phyloP scores from a whole-genome alignment of 2,329 filamentous ascomycete species.

The Calonectria pteridis region DNA sequence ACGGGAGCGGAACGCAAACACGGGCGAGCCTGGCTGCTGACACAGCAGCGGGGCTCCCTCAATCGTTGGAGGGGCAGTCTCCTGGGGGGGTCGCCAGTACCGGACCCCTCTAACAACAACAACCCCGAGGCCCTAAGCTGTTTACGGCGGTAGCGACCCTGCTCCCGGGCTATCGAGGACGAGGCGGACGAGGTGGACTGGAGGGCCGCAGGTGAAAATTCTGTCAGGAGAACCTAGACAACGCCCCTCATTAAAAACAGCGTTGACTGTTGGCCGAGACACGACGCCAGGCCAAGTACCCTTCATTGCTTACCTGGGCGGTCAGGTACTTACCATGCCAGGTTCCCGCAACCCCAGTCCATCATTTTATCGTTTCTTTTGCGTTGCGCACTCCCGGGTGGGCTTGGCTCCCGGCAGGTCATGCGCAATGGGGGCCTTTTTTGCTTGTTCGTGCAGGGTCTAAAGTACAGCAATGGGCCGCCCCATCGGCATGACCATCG shows the following conservation, averaged over 20 bases:
- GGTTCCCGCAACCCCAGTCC: slow-evolving; percentile 38
- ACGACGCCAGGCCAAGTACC: slow-evolving; percentile 35
- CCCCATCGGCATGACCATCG: slow-evolving; percentile 40
- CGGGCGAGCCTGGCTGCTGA: slow-evolving; percentile 32
- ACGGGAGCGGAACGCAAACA: slow-evolving; percentile 26
- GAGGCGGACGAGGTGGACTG: slow-evolving; percentile 33
- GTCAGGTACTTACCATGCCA: slow-evolving; percentile 30
- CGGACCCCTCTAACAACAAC: slow-evolving; percentile 26
- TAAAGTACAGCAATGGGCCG: slow-evolving; percentile 36
- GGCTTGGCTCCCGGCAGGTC: slow-evolving; percentile 21
- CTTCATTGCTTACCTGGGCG: slow-evolving; percentile 20
- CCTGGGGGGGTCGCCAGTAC: slow-evolving; percentile 33
- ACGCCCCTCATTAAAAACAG: slow-evolving; percentile 40
- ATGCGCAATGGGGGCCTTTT: slow-evolving; percentile 26
- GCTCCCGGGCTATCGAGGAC: slow-evolving; percentile 29
- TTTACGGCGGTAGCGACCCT: slow-evolving; percentile 39
- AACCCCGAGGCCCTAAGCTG: slow-evolving; percentile 32
- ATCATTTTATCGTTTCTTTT: slow-evolving; percentile 35
- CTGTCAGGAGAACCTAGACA: slow-evolving; percentile 48
- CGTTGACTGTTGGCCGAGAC: slow-evolving; percentile 39
- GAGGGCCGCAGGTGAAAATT: slow-evolving; percentile 44
- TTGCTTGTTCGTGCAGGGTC: slow-evolving; percentile 37
- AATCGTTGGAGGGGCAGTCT: slow-evolving; percentile 40
- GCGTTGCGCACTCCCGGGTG: slow-evolving; percentile 15
- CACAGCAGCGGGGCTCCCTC: slow-evolving; percentile 42